phyloP scores from a whole-genome alignment of 768 basidiomycete species.

The Floccularia luteovirens region DNA sequence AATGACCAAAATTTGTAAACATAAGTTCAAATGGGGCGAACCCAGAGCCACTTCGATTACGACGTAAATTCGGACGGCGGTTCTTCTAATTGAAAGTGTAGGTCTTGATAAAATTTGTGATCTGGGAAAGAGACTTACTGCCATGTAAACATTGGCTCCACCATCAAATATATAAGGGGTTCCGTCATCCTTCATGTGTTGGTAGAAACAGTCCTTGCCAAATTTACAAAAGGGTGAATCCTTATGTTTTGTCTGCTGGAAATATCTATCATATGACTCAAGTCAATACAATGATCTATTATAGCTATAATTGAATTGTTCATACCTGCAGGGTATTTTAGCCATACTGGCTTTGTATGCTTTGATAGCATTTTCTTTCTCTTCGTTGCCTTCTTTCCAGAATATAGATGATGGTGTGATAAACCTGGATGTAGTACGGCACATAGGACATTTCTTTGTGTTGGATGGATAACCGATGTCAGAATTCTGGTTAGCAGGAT shows the following conservation, averaged over 20 bases:
- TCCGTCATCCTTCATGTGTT: conserved; percentile 62
- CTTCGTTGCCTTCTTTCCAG: conserved; percentile 43
- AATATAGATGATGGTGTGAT: conserved; percentile 71
- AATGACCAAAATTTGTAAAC: background rate
- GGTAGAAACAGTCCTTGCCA: conserved; percentile 77
- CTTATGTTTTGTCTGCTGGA: conserved; percentile 38
- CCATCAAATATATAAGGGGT: conserved; percentile 46
- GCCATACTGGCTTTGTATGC: conserved; percentile 72
- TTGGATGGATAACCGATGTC: conserved; percentile 49
- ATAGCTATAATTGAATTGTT: conserved; percentile 5
- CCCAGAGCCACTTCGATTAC: background rate
- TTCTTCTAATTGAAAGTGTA: background rate
- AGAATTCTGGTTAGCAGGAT: conserved; percentile 40
- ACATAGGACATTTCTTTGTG: conserved; percentile 76
- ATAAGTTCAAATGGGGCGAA: background rate
- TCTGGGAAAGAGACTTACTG: conserved; percentile 23
- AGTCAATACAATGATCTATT: background rate
- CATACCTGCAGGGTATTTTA: conserved; percentile 59
- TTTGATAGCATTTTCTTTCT: conserved; percentile 42
- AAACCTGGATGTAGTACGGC: conserved; percentile 58
- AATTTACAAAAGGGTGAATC: conserved; percentile 63
- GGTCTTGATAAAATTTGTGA: background rate
- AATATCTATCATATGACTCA: conserved; percentile 52
- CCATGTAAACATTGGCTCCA: conserved; percentile 49
- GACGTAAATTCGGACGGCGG: background rate